A percentile compares a stretch with the other conserved stretches of the same genome.
Conservation (phyloP, 116 monocot genomes). For the Posidonia oceanica region DNA sequence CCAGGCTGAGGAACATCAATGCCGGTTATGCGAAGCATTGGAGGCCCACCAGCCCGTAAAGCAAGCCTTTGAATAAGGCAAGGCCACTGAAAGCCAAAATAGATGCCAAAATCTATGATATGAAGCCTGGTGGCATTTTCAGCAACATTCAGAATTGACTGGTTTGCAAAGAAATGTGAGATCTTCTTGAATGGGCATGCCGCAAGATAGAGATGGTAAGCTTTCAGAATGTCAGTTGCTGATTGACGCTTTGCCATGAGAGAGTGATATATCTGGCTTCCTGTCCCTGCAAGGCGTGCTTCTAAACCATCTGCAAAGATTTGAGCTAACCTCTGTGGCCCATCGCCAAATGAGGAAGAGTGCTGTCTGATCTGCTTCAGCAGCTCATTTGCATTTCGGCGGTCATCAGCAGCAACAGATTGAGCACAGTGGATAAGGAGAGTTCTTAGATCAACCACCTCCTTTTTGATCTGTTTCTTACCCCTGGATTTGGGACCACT, state of each 20-base stretch:
- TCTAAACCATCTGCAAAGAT: slow-evolving; percentile 77
- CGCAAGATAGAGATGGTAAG: slow-evolving; percentile 65
- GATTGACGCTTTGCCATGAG: slow-evolving; percentile 34
- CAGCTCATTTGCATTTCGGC: slow-evolving; percentile 37
- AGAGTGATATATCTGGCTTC: slow-evolving; percentile 54
- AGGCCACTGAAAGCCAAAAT: slow-evolving; percentile 94
- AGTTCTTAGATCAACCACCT: slow-evolving; percentile 55
- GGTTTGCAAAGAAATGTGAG: slow-evolving; percentile 54
- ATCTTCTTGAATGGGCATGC: slow-evolving; percentile 76
- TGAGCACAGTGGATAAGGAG: slow-evolving; percentile 84
- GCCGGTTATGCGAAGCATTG: slow-evolving; percentile 68
- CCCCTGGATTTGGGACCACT: slow-evolving; percentile 25
- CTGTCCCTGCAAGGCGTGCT: slow-evolving; percentile 76
- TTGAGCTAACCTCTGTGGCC: slow-evolving; percentile 64
- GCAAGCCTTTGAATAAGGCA: slow-evolving; percentile 55
- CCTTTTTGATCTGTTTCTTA: slow-evolving; percentile 30
- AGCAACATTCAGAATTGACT: slow-evolving; percentile 43
- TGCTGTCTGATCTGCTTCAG: slow-evolving; percentile 73
- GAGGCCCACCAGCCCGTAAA: slow-evolving; percentile 36
- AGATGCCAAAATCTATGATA: slow-evolving; percentile 82
- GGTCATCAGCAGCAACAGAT: slow-evolving; percentile 68
- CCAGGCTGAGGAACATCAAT: slow-evolving; percentile 81
- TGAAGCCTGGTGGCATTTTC: slow-evolving; percentile 48
- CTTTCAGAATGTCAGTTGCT: slow-evolving; percentile 49
- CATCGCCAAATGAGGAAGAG: slow-evolving; percentile 48